Base-by-base conservation (phyloP, 2,329 filamentous ascomycete species). In the Catunica adiposa region DNA sequence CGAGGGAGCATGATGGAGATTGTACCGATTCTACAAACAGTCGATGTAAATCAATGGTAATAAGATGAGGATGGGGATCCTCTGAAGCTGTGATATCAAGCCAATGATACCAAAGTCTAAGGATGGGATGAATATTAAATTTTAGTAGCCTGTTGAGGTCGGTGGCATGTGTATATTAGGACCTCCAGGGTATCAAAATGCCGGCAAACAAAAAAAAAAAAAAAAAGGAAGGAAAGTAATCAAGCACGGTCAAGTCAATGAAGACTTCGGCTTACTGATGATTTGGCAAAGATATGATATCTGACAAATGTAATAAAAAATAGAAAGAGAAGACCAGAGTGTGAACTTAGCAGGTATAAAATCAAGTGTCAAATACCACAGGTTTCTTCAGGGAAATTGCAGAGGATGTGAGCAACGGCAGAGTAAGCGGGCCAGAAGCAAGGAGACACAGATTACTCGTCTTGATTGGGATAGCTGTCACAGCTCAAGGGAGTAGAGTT, bases 1-100 rank as follows among this genome's bases (percentile, higher is more conserved):
- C 44, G 42, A 14, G 55, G 47, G 17, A 53, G 29, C 26, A 58
- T 38, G 55, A 57, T 60, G 15, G 20, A 42, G 25, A 26, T 34
- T 34, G 5, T 34, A 11, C 5, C 29, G 29, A 34, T 34, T 5
- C 29, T 34, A 5, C 11, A 5, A 34, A 11, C 5, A 5, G 29
- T 34, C 5, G 11, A 34, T 34, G 29, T 34, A n/a, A 42, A n/a
- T 15, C 6, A 7, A n/a, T 7, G 38, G 38, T 42, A 4, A n/a
- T 6, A 20, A n/a, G 15, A 7, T 7, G 38, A 42, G 17, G 38
- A 42, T 42, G 5, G 38, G n/a, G 5, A 15, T 42, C 17, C 5
- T 42, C 14, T n/a, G 15, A 7, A 42, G 38, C 11, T n/a, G 15
- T 42, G 38, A 7, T 42, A 42, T 42, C 38, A 42, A 42, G 38